Percentiles rank a stretch among this genome's conserved stretches.
These are phyloP conservation scores for Pistacia integerrima DNA, from an alignment of 345 rosid genomes.

Conservation along the genomic window DNA sequence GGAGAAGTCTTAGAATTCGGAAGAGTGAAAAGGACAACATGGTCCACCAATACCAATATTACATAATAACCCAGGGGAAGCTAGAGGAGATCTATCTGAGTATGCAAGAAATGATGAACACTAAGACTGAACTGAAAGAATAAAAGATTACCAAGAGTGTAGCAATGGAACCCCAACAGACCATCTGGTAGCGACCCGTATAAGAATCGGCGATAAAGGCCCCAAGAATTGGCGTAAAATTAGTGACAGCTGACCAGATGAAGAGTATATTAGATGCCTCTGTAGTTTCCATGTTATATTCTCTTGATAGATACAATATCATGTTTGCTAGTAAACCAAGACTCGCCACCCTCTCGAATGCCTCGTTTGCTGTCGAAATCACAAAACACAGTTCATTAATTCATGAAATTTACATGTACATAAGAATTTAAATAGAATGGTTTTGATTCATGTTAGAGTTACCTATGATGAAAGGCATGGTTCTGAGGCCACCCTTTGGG, in stretches of 20 bases:
- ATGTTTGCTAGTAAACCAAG: constrained; percentile 55
- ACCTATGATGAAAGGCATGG: constrained; percentile 71
- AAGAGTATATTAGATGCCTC: constrained; percentile 47
- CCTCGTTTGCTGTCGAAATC: constrained; percentile 49
- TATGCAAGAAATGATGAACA: too few relatives aligned
- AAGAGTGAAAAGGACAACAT: not conserved
- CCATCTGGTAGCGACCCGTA: constrained; percentile 53
- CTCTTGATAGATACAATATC: constrained; percentile 57
- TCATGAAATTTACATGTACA: not conserved
- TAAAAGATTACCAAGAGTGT: constrained; percentile 46
- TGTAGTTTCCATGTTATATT: constrained; percentile 50
- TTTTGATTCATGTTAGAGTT: not conserved
- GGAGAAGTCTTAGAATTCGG: not conserved
- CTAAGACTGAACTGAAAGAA: not conserved
- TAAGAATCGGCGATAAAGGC: constrained; percentile 72
- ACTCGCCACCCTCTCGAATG: constrained; percentile 61
- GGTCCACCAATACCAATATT: not conserved
- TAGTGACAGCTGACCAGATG: constrained; percentile 59
- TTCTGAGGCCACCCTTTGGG: constrained; percentile 45
- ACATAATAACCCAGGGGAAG: too few relatives aligned
- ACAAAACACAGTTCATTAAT: not conserved
- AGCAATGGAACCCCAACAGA: constrained; percentile 49
- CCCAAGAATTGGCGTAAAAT: constrained; percentile 54
- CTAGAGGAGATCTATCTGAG: too few relatives aligned
- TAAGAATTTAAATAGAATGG: not conserved